Evolutionary conservation across 2,329 filamentous ascomycete species (phyloP).

Genomic region (Intubia oerlemansii): DNA sequence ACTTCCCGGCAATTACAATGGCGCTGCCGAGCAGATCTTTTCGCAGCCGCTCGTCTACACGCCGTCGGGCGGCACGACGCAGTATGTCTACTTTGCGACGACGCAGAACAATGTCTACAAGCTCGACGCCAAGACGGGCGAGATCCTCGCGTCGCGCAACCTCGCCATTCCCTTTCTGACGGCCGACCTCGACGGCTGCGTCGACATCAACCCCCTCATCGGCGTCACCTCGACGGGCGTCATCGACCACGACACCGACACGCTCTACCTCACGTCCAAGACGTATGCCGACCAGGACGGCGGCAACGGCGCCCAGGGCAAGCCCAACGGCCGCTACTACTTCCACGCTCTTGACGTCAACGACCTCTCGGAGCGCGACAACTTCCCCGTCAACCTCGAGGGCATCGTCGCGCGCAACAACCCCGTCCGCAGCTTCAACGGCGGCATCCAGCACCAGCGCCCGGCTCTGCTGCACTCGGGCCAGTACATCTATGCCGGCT

Average conservation of each 20-base stretch:
- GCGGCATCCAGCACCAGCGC: conserved; percentile 24
- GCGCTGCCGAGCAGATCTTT: conserved; percentile 27
- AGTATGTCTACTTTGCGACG: conserved; percentile 27
- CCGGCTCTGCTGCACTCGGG: conserved; percentile 22
- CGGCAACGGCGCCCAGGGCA: conserved; percentile 15
- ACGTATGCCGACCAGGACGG: conserved; percentile 20
- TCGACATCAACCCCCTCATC: conserved; percentile 23
- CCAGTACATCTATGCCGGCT: conserved; percentile 26
- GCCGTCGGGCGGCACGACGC: conserved; percentile 13
- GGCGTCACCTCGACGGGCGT: conserved; percentile 27
- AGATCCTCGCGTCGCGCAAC: conserved; percentile 18
- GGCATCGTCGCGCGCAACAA: conserved; percentile 23
- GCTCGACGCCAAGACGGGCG: conserved; percentile 23
- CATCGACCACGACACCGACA: conserved; percentile 26
- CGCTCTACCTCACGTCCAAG: conserved; percentile 26
- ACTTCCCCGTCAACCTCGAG: conserved; percentile 21
- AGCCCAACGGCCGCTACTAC: conserved; percentile 20
- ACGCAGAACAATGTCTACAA: conserved; percentile 30
- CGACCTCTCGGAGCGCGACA: conserved; percentile 17
- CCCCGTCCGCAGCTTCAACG: conserved; percentile 20
- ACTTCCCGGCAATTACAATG: conserved; percentile 29
- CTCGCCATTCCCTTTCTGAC: conserved; percentile 24
- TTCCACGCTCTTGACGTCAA: conserved; percentile 23
- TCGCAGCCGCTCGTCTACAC: conserved; percentile 28
- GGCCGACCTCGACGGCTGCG: conserved; percentile 22